Base-by-base conservation (phyloP, 2,329 filamentous ascomycete species). In the Geosmithia putterillii region DNA sequence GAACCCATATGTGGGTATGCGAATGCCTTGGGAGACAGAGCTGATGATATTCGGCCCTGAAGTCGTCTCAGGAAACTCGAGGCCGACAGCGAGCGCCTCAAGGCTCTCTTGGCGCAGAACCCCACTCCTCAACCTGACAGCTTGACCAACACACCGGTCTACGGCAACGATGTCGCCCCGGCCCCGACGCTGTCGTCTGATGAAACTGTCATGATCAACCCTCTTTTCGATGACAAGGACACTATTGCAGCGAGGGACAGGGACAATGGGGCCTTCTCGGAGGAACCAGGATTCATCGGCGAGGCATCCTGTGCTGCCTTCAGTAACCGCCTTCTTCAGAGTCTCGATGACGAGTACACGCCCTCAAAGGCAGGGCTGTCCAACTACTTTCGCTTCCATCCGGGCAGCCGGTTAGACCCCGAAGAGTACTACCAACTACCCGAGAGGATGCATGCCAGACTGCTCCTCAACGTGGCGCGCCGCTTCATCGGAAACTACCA, bases 401-500 rank as follows among this genome's bases (percentile, higher is more conserved):
- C 43, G 2, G 20, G n/a, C 23, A 41, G 0, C n/a, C 46, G 1
- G 50, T 50, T 3, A 17, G 9, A 18, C 4, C 10, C 34, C 17
- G 37, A 39, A 8, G 18, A 47, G 10, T 44, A 43, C 0, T 43
- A 46, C 0, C 47, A 50, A 1, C 50, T 57, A 3, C 54, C 54
- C 0, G 54, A 57, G 9, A 40, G 56, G 0, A 58, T 58, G 47
- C 54, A 57, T 14, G 56, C 57, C 6, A 58, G 56, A 20, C 39
- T 58, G 0, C 50, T 58, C 0, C 44, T 58, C 1, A 55, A 57
- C 3, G 55, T 58, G 0, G 56, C 56, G 0, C 40, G 52, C 18
- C 45, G 54, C 0, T 58, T 58, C 21, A 58, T 58, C 6, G 56
- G 56, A 2, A 56, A 58, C n/a, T 55, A 58, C 4, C 52, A 58